Evolutionary conservation across 2,329 filamentous ascomycete species (phyloP).

Genomic region (Cytospora leucostoma): DNA sequence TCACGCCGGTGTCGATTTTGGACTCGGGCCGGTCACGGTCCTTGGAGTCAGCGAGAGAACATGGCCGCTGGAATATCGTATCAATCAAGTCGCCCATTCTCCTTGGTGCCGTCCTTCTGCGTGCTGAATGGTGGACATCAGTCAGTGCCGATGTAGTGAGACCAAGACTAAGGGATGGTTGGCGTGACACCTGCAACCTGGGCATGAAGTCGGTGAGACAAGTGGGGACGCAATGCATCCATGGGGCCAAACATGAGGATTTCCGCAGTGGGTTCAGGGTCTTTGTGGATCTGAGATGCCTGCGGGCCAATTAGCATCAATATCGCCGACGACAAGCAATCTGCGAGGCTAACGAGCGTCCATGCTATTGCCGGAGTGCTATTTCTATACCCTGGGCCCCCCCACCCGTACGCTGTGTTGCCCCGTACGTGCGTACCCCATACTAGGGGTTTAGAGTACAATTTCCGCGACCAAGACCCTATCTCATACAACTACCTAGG

Average conservation of each 20-base stretch:
- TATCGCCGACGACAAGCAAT: slow-evolving; percentile 2
- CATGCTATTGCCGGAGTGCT: background rate
- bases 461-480: too few relatives aligned
- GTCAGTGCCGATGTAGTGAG: slow-evolving; percentile 12
- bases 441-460: too few relatives aligned
- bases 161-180: slow-evolving; percentile 1
- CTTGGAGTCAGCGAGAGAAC: slow-evolving; percentile 17
- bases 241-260: slow-evolving; percentile 18
- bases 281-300: slow-evolving; percentile 11
- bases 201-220: slow-evolving; percentile 18
- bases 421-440: too few relatives aligned
- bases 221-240: slow-evolving; percentile 18
- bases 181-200: slow-evolving; percentile 7
- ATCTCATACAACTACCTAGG: too few relatives aligned
- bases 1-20: slow-evolving; percentile 11
- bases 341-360: background rate
- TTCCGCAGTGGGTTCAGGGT: slow-evolving; percentile 16
- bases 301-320: slow-evolving; percentile 13
- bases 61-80: slow-evolving; percentile 22
- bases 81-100: slow-evolving; percentile 25
- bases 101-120: slow-evolving; percentile 17
- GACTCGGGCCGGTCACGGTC: slow-evolving; percentile 18
- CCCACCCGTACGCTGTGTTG: too few relatives aligned
- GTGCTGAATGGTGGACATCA: slow-evolving; percentile 17
- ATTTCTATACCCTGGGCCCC: too few relatives aligned